Evolutionary conservation across 805 yeast species (phyloP).

Genomic region (Pichia ethanolica): DNA sequence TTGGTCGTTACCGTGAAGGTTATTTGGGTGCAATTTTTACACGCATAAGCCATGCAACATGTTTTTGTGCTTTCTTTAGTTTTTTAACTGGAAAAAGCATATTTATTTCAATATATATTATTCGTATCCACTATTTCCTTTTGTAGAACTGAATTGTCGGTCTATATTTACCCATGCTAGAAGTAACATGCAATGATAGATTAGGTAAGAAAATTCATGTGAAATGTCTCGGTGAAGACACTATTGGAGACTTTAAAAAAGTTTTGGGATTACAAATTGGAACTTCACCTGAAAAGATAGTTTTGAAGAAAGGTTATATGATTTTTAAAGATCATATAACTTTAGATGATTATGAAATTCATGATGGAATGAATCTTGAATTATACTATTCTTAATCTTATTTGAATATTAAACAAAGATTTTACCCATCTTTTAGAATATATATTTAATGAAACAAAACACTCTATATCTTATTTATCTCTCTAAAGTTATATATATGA

Average conservation of each 20-base stretch:
- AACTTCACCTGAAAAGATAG: constrained; percentile 54
- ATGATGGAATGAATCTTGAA: constrained; percentile 82
- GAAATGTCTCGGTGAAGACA: constrained; percentile 78
- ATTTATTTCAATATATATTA: too few species aligned
- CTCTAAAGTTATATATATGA: too few species aligned
- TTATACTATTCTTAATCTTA: constrained; percentile 53
- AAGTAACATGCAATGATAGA: constrained; percentile 67
- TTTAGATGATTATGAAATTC: constrained; percentile 90
- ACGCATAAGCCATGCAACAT: too few species aligned
- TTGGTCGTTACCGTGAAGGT: too few species aligned
- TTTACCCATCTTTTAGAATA: too few species aligned
- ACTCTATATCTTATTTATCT: too few species aligned
- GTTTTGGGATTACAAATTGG: constrained; percentile 80
- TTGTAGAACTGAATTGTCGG: too few species aligned
- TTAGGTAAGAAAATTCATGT: constrained; percentile 84
- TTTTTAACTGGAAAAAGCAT: too few species aligned
- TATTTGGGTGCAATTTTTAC: too few species aligned
- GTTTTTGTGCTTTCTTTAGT: too few species aligned
- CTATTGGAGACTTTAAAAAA: constrained; percentile 85
- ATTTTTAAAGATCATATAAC: constrained; percentile 84
- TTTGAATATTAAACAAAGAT: not conserved
- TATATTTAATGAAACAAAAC: too few species aligned
- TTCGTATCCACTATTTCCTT: too few species aligned
- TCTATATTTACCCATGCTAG: constrained; percentile 42
- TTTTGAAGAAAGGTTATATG: constrained; percentile 79